phyloP scores from a whole-genome alignment of 2,329 filamentous ascomycete species.

The Chaetomiaceae sp. region DNA sequence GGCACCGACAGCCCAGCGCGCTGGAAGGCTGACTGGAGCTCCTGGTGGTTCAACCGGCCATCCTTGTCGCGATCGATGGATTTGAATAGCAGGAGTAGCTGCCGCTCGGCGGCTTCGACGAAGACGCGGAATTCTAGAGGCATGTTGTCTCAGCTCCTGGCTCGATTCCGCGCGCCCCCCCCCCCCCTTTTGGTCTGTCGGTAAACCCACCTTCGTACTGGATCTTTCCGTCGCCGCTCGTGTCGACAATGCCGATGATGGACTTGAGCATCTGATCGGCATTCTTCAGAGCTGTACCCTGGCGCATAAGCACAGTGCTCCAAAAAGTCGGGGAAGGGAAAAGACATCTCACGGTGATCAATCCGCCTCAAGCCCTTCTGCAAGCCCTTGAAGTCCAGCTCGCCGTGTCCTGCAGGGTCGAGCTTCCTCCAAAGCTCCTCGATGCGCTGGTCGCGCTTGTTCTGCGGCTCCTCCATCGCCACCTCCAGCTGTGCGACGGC shows the following conservation, averaged over 20 bases:
- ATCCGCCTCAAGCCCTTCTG: slow-evolving; percentile 81
- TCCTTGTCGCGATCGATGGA: slow-evolving; percentile 82
- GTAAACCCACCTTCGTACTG: slow-evolving; percentile 70
- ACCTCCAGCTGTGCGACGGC: slow-evolving; percentile 50
- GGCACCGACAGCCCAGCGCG: slow-evolving; percentile 75
- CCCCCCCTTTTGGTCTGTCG: not conserved
- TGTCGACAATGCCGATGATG: slow-evolving; percentile 79
- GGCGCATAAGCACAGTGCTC: slow-evolving; percentile 15
- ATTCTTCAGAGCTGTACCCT: slow-evolving; percentile 68
- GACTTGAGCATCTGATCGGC: slow-evolving; percentile 79
- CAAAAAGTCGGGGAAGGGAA: not conserved
- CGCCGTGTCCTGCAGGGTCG: slow-evolving; percentile 70
- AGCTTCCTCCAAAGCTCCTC: slow-evolving; percentile 80
- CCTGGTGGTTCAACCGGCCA: slow-evolving; percentile 80
- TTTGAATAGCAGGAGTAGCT: slow-evolving; percentile 77
- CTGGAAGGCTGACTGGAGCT: slow-evolving; percentile 74
- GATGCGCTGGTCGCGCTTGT: slow-evolving; percentile 75
- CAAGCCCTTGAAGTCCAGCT: slow-evolving; percentile 78
- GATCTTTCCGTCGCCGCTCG: slow-evolving; percentile 80
- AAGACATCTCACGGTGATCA: slow-evolving; percentile 71
- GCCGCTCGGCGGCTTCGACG: slow-evolving; percentile 79
- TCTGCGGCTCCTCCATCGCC: slow-evolving; percentile 72
- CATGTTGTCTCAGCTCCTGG: slow-evolving; percentile 12
- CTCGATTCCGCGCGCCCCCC: not conserved
- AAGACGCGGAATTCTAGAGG: slow-evolving; percentile 79